Conservation (phyloP, 352 stramenopile genomes). For the Globisporangium cederbergense region DNA sequence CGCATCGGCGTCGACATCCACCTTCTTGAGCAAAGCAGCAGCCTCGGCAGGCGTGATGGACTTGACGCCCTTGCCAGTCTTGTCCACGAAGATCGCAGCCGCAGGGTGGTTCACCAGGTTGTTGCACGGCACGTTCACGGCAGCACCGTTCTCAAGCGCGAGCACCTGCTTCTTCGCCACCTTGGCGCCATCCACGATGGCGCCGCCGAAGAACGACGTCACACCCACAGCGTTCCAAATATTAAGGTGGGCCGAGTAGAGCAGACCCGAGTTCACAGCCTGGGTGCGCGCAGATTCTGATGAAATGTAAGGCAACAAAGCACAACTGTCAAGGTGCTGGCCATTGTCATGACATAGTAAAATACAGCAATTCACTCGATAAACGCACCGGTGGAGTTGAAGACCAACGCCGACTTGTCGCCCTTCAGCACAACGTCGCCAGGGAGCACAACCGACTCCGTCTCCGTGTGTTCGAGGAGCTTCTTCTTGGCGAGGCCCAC, state of each 20-base stretch:
- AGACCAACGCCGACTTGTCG: slow-evolving; percentile 66
- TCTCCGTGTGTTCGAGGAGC: slow-evolving; percentile 49
- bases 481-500: slow-evolving; percentile 74
- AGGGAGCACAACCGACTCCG: slow-evolving; percentile 51
- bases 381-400: slow-evolving; percentile 49
- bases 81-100: slow-evolving; percentile 65
- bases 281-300: slow-evolving; percentile 46
- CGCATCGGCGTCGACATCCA: slow-evolving; percentile 40
- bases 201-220: slow-evolving; percentile 70
- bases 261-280: slow-evolving; percentile 53
- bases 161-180: slow-evolving; percentile 63
- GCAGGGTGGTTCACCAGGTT: slow-evolving; percentile 67
- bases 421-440: slow-evolving; percentile 57
- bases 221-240: slow-evolving; percentile 70
- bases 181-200: slow-evolving; percentile 48
- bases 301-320: background rate
- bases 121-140: slow-evolving; percentile 74
- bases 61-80: slow-evolving; percentile 54
- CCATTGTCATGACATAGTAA: background rate
- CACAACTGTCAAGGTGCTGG: background rate
- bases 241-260: slow-evolving; percentile 67
- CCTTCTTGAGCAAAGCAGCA: slow-evolving; percentile 39
- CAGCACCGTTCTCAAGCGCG: slow-evolving; percentile 36
- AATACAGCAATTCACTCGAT: background rate
- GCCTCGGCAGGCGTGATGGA: slow-evolving; percentile 54